A percentile compares a stretch with the other conserved stretches of the same genome.
Evolutionary conservation across 331 rosid species (phyloP).

Genomic region (Quercus tomentella): DNA sequence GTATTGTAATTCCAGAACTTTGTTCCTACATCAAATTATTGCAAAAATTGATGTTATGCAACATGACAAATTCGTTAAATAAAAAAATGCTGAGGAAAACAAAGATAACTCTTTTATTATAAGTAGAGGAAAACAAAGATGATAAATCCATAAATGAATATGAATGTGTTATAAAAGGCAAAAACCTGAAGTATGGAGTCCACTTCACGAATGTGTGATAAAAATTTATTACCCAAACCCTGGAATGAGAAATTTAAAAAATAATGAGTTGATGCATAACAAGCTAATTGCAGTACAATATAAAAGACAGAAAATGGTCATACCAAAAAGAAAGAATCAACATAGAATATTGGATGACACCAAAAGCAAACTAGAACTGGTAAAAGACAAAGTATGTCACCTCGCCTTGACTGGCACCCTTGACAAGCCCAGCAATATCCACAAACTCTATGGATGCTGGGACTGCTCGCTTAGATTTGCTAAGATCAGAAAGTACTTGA

Average conservation of each 20-base stretch:
- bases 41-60: not conserved
- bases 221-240: constrained; percentile 93
- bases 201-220: constrained; percentile 93
- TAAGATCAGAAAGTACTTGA: constrained; percentile 78
- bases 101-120: not conserved
- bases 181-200: constrained; percentile 94
- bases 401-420: constrained; percentile 99
- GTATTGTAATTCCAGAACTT: not conserved
- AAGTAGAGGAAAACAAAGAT: not conserved
- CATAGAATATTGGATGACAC: not conserved
- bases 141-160: constrained; percentile 4
- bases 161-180: constrained; percentile 8
- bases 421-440: constrained; percentile 97
- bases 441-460: constrained; percentile 96
- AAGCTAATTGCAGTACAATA: not conserved
- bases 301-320: not conserved
- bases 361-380: constrained; percentile 6
- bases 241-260: constrained; percentile 37
- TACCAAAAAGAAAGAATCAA: not conserved
- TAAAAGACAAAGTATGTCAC: constrained; percentile 33
- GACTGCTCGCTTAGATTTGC: constrained; percentile 78
- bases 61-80: not conserved
- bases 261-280: constrained; percentile 3
- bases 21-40: not conserved
- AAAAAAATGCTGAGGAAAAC: not conserved